A percentile compares a stretch with the other conserved stretches of the same genome.
phyloP scores from a whole-genome alignment of 768 basidiomycete species.

The Lepiota subincarnata region DNA sequence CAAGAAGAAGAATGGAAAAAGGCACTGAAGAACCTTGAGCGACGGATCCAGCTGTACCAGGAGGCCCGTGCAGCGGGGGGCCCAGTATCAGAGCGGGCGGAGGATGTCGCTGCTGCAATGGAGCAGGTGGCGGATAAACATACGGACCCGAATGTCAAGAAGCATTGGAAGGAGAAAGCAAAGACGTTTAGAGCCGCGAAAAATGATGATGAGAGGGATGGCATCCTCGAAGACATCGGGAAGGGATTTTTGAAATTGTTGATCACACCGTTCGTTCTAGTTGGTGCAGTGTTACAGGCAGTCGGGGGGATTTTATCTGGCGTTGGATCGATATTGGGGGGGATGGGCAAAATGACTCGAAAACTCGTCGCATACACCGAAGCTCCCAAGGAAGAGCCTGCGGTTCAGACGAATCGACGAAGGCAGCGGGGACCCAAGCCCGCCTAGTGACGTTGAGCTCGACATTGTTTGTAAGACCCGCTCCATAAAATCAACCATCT shows the following conservation, averaged over 20 bases:
- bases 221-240: not conserved
- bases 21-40: constrained; percentile 1
- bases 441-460: no score
- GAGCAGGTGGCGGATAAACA: constrained; percentile 4
- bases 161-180: constrained; percentile 2
- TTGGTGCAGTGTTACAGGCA: constrained; percentile 3
- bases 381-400: not conserved
- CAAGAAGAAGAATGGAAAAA: constrained; percentile 8
- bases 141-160: not conserved
- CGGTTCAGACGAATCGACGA: no score
- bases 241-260: constrained; percentile 7
- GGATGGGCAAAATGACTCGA: not conserved
- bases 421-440: no score
- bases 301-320: constrained; percentile 5
- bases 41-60: not conserved
- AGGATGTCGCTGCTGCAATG: constrained; percentile 2
- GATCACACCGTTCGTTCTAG: constrained; percentile 2
- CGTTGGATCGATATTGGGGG: constrained; percentile 1
- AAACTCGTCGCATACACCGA: not conserved
- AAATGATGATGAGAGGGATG: not conserved
- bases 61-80: not conserved
- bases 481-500: no score
- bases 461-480: no score
- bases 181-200: not conserved
- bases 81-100: not conserved